These are phyloP conservation scores for Achaetomiella virescens DNA, from an alignment of 495 filamentous ascomycete genomes.

Conservation along the genomic window DNA sequence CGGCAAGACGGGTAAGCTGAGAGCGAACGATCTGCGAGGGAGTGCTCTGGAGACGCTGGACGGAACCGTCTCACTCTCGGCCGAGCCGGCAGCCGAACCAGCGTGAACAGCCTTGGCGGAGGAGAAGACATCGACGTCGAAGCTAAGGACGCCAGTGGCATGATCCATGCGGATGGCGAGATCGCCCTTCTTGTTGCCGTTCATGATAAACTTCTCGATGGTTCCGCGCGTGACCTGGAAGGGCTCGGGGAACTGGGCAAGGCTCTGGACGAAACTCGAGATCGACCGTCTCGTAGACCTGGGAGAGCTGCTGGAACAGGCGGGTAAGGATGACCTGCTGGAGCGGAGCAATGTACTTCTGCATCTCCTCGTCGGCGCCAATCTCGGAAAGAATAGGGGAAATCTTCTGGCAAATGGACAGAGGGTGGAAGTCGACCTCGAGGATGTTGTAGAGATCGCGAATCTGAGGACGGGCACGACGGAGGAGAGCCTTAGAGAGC, in stretches of 20 bases:
- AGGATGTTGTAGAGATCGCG: conserved; percentile 95
- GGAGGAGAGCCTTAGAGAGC: conserved; percentile 85
- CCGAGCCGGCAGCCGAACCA: conserved; percentile 78
- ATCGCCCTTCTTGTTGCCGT: conserved; percentile 99
- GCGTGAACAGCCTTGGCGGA: conserved; percentile 88
- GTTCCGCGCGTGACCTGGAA: conserved; percentile 88
- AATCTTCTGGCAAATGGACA: conserved; percentile 98
- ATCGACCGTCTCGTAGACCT: conserved; percentile 97
- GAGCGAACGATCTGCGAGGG: conserved; percentile 96
- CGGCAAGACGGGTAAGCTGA: conserved; percentile 85
- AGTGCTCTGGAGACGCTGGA: conserved; percentile 94
- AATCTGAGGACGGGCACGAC: conserved; percentile 87
- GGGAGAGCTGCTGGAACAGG: conserved; percentile 96
- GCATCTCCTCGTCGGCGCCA: conserved; percentile 90
- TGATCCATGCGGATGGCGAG: conserved; percentile 95
- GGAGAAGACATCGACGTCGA: conserved; percentile 96
- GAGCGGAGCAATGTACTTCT: conserved; percentile 87
- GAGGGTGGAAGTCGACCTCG: conserved; percentile 96
- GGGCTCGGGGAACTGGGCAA: conserved; percentile 93
- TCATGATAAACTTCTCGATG: conserved; percentile 99
- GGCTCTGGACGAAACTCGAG: conserved; percentile 86
- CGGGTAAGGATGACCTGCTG: conserved; percentile 98
- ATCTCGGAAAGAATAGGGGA: conserved; percentile 93
- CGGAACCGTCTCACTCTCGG: conserved; percentile 79
- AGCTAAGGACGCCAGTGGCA: conserved; percentile 86